These are phyloP conservation scores for Shiraia bambusicola DNA, from an alignment of 2,329 filamentous ascomycete species.

Conservation along the genomic window DNA sequence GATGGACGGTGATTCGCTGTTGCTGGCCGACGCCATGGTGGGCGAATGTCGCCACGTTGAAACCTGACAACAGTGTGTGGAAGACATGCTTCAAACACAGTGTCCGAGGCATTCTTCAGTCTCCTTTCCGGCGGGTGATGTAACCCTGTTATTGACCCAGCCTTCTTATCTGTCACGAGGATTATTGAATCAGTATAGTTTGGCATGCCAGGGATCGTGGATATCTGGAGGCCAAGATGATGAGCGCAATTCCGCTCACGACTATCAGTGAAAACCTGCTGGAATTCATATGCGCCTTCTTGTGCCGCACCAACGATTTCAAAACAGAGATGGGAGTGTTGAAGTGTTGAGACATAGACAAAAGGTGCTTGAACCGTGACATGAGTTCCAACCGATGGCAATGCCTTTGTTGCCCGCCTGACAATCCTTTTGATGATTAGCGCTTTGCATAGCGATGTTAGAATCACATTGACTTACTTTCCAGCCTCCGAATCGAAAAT, in stretches of 20 bases:
- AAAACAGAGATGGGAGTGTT: slow-evolving; percentile 56
- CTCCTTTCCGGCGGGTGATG: slow-evolving; percentile 22
- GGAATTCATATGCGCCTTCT: slow-evolving; percentile 20
- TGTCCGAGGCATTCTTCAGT: slow-evolving; percentile 28
- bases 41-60: slow-evolving; percentile 50
- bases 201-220: not conserved
- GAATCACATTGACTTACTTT: slow-evolving; percentile 12
- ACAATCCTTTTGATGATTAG: slow-evolving; percentile 41
- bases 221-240: slow-evolving; percentile 26
- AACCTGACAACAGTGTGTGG: slow-evolving; percentile 51
- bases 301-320: slow-evolving; percentile 43
- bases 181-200: slow-evolving; percentile 20
- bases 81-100: slow-evolving; percentile 47
- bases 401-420: slow-evolving; percentile 40
- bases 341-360: slow-evolving; percentile 57
- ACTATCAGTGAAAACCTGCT: slow-evolving; percentile 33
- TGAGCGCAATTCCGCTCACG: slow-evolving; percentile 29
- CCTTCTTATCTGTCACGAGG: slow-evolving; percentile 39
- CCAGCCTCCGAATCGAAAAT: slow-evolving; percentile 27
- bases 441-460: not conserved
- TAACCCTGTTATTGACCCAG: slow-evolving; percentile 32
- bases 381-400: slow-evolving; percentile 54
- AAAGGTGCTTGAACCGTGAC: slow-evolving; percentile 50
- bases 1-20: slow-evolving; percentile 8
- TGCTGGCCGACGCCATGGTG: slow-evolving; percentile 36